phyloP scores from a whole-genome alignment of 1,284 basidiomycete species.

The Cutaneotrichosporon curvatum region DNA sequence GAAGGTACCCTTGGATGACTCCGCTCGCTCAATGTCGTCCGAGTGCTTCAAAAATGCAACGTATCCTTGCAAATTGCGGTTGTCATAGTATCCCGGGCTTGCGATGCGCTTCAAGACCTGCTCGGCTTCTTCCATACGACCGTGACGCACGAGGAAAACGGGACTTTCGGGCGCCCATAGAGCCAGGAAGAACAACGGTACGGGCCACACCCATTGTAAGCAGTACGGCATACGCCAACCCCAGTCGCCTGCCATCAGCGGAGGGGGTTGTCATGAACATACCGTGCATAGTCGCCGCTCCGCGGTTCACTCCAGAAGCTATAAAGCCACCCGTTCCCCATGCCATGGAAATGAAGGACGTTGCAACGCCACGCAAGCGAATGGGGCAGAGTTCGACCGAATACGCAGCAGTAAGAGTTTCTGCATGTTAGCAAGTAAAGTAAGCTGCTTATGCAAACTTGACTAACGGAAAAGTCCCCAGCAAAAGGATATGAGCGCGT shows the following conservation, averaged over 20 bases:
- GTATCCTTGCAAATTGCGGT: conserved; percentile 32
- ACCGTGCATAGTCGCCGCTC: conserved; percentile 26
- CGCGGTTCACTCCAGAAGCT: conserved; percentile 43
- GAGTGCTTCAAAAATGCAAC: conserved; percentile 36
- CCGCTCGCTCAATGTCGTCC: conserved; percentile 19
- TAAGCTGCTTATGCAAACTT: neutral
- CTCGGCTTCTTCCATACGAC: conserved; percentile 43
- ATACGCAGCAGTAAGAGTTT: conserved; percentile 48
- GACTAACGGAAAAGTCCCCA: conserved; percentile 11
- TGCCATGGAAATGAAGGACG: conserved; percentile 48
- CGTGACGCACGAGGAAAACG: conserved; percentile 19
- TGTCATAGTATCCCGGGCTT: conserved; percentile 21
- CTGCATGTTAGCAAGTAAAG: neutral
- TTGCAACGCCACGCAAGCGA: conserved; percentile 47
- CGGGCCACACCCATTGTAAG: conserved; percentile 23
- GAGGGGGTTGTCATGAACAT: conserved; percentile 11
- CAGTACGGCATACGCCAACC: conserved; percentile 18
- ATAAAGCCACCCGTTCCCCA: conserved; percentile 46
- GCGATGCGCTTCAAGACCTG: conserved; percentile 33
- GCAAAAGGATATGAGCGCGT: conserved; percentile 7
- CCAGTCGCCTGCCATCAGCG: conserved; percentile 14
- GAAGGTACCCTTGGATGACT: conserved; percentile 42
- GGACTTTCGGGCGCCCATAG: conserved; percentile 19
- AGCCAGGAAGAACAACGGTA: conserved; percentile 12
- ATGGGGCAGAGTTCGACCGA: conserved; percentile 50